These are phyloP conservation scores for Clarireedia homoeocarpa DNA, from an alignment of 2,329 filamentous ascomycete genomes.

Conservation along the genomic window DNA sequence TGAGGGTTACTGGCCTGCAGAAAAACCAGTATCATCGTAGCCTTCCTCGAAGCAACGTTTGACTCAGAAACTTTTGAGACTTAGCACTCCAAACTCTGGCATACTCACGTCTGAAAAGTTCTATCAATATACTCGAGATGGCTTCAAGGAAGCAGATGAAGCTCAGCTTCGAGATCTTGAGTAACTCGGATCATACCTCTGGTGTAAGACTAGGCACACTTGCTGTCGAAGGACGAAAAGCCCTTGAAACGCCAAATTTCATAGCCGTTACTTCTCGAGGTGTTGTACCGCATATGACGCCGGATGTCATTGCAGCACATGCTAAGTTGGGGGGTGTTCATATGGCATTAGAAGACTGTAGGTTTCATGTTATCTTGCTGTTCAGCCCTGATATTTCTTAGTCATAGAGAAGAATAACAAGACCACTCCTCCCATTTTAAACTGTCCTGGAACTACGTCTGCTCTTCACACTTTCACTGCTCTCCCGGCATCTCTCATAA, in stretches of 20 bases:
- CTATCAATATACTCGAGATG: not conserved
- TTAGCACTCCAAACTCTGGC: no score
- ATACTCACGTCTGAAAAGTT: not conserved
- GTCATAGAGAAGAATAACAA: constrained; percentile 45
- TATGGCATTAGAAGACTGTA: constrained; percentile 88
- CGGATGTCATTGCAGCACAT: constrained; percentile 66
- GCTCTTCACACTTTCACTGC: constrained; percentile 71
- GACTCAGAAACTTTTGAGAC: no score
- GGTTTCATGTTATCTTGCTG: constrained; percentile 31
- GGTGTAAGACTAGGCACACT: constrained; percentile 35
- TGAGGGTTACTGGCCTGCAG: constrained; percentile 24
- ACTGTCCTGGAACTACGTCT: constrained; percentile 27
- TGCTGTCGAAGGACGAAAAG: constrained; percentile 49
- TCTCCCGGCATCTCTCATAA: constrained; percentile 54
- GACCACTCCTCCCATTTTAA: constrained; percentile 42
- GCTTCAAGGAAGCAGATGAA: constrained; percentile 8
- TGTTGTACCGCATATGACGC: constrained; percentile 77
- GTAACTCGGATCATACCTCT: constrained; percentile 11
- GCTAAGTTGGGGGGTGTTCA: constrained; percentile 64
- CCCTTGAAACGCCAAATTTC: constrained; percentile 78
- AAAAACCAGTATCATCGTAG: constrained; percentile 13
- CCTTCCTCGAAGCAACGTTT: no score
- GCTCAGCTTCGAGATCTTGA: constrained; percentile 21
- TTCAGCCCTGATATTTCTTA: constrained; percentile 23
- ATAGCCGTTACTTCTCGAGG: constrained; percentile 76